phyloP scores from a whole-genome alignment of 257 asterid genomes.

The Salvia miltiorrhiza region DNA sequence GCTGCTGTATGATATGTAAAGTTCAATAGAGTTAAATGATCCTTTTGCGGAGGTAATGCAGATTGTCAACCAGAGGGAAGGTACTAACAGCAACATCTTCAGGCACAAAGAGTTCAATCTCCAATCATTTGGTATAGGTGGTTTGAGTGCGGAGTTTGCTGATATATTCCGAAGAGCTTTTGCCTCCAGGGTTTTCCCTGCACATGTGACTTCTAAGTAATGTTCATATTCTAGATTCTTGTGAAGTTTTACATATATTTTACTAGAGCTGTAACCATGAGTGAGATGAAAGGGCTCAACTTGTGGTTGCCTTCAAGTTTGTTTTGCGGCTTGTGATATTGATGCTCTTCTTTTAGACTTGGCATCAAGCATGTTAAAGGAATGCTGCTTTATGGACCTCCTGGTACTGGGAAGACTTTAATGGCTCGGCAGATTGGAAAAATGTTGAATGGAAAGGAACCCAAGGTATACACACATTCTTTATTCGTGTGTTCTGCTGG shows the following conservation, averaged over 20 bases:
- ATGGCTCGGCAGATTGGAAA: slow-evolving; percentile 99
- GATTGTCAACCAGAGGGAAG: slow-evolving; percentile 97
- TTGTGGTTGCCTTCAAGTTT: slow-evolving; percentile 16
- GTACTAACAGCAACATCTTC: slow-evolving; percentile 92
- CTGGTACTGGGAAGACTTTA: slow-evolving; percentile 99
- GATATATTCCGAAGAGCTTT: slow-evolving; percentile 99
- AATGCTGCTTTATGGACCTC: slow-evolving; percentile 97
- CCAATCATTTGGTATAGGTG: slow-evolving; percentile 90
- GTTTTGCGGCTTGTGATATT: slow-evolving; percentile 18
- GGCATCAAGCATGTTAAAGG: slow-evolving; percentile 99
- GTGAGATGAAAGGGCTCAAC: slow-evolving; percentile 1
- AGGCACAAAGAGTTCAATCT: slow-evolving; percentile 92
- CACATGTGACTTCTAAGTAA: slow-evolving; percentile 95
- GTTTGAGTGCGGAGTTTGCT: slow-evolving; percentile 93
- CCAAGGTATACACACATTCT: slow-evolving; percentile 59
- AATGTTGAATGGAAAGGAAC: slow-evolving; percentile 96
- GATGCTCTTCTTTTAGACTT: slow-evolving; percentile 45
- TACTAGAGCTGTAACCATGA: not conserved
- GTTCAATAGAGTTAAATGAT: slow-evolving; percentile 13
- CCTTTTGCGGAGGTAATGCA: slow-evolving; percentile 36
- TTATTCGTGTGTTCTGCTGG: slow-evolving; percentile 13
- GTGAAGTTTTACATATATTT: not conserved
- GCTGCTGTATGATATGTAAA: slow-evolving; percentile 19
- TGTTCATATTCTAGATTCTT: slow-evolving; percentile 24
- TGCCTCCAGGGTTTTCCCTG: slow-evolving; percentile 97